Evolutionary conservation across 1,284 basidiomycete genomes (phyloP), one percentile per base, ranked within the genome.

Genomic region (Megacollybia platyphylla): DNA sequence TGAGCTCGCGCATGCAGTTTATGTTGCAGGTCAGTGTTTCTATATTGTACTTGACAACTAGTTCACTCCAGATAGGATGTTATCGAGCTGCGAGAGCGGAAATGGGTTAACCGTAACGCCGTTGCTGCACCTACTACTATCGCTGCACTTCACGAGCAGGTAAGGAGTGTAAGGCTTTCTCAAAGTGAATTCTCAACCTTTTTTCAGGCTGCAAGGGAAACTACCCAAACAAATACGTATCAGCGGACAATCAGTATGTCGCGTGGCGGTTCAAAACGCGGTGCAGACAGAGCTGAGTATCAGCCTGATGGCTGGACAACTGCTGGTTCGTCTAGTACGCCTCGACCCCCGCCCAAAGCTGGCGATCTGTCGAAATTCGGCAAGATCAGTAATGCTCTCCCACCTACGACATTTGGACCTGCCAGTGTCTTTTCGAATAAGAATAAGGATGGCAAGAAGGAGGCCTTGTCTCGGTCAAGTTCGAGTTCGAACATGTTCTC

Each of bases 401-500:
- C 70, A 11, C 66, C 69, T 2, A 75, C 80, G 60, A 77, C 76
- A 0, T 85, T 88, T 52, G 84, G 82, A 5, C 90, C 90, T 1
- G 74, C 78, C 49, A 85, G 81, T 47, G 79, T 92, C 31, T 90
- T 89, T 57, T 67, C 70, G 38, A 68, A 66, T 48, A 84, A 36
- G 15, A 49, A 83, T 67, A 84, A 82, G 59, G 76, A 76, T 43
- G 54, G 52, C 47, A 84, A 85, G 61, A 73, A 74, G 7, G 78
- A 85, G 48, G 73, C 84, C 3, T 63, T 91, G 10, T 82, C 87
- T 5, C 76, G 90, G 40, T 79, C 81, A 26, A 79, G 71, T 51
- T 92, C 88, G 36, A 79, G 65, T 44, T 71, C 76, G 48, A 96
- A 94, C 63, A 93, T 91, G 85, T 93, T 93, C 67, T 79, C 78